Conservation (phyloP, 768 basidiomycete genomes). For the Amanita pallidorosea region DNA sequence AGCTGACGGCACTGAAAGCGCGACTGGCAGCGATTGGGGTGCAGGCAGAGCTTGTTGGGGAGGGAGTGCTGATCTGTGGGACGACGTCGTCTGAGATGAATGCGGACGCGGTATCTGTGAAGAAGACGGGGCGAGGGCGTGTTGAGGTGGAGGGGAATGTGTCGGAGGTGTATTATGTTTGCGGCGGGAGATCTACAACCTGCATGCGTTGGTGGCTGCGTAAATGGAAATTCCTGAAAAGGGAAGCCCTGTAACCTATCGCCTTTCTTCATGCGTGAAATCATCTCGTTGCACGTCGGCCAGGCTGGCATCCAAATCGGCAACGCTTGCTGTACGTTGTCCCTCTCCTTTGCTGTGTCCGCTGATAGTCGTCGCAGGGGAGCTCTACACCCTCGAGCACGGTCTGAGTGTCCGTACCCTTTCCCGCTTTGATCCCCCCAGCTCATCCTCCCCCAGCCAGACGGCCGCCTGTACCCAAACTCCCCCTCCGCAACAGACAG, state of each 20-base stretch:
- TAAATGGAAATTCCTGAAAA: slow-evolving; percentile 20
- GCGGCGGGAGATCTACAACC: slow-evolving; percentile 77
- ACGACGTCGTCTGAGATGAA: slow-evolving; percentile 31
- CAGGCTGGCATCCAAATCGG: slow-evolving; percentile 94
- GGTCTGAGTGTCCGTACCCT: slow-evolving; percentile 72
- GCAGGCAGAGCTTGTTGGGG: slow-evolving; percentile 91
- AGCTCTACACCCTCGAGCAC: slow-evolving; percentile 97
- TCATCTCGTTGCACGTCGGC: slow-evolving; percentile 93
- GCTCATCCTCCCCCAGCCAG: slow-evolving; percentile 47
- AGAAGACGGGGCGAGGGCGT: slow-evolving; percentile 76
- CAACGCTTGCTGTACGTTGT: slow-evolving; percentile 86
- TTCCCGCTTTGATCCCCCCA: slow-evolving; percentile 4
- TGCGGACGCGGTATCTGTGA: slow-evolving; percentile 73
- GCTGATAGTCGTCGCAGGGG: slow-evolving; percentile 47
- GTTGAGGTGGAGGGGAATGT: slow-evolving; percentile 87
- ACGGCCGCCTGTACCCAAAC: slow-evolving; percentile 74
- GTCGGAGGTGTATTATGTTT: slow-evolving; percentile 83
- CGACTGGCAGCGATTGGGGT: slow-evolving; percentile 66
- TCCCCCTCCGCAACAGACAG: slow-evolving; percentile 62
- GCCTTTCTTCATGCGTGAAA: slow-evolving; percentile 63
- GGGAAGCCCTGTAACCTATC: slow-evolving; percentile 21
- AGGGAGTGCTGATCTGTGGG: slow-evolving; percentile 90
- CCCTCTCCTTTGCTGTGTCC: slow-evolving; percentile 3
- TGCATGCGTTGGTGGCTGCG: slow-evolving; percentile 83
- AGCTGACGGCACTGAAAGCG: slow-evolving; percentile 82